phyloP scores from a whole-genome alignment of 768 basidiomycete genomes.

The Trametes punicea region DNA sequence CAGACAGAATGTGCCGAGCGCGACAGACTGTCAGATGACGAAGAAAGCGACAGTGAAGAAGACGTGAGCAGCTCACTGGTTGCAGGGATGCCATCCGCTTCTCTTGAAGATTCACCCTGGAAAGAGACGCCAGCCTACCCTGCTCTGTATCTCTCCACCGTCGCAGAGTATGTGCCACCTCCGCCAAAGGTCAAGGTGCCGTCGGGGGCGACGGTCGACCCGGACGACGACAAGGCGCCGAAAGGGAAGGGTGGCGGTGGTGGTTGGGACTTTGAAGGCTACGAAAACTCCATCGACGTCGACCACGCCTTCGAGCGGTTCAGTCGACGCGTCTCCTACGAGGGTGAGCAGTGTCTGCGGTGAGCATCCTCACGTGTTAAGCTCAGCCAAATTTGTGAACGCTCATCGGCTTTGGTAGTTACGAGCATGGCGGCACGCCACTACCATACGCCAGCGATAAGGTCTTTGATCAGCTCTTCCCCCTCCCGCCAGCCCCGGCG shows the following conservation, averaged over 20 bases:
- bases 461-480: conserved; percentile 73
- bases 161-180: conserved; percentile 67
- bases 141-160: conserved; percentile 71
- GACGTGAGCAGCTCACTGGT: conserved; percentile 42
- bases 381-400: neutral
- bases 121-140: conserved; percentile 58
- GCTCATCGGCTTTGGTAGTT: conserved; percentile 43
- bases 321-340: conserved; percentile 61
- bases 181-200: conserved; percentile 47
- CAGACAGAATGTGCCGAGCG: conserved; percentile 10
- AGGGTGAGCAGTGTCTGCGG: conserved; percentile 87
- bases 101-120: conserved; percentile 66
- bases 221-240: conserved; percentile 38
- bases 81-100: conserved; percentile 53
- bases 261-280: conserved; percentile 69
- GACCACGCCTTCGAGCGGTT: conserved; percentile 89
- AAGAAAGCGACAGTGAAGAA: conserved; percentile 26
- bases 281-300: conserved; percentile 75
- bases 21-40: conserved; percentile 29
- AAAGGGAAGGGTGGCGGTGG: conserved; percentile 40
- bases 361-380: conserved; percentile 33
- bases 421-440: conserved; percentile 83
- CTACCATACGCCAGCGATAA: conserved; percentile 82
- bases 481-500: conserved; percentile 41
- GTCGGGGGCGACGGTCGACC: conserved; percentile 37